A percentile compares a stretch with the other conserved stretches of the same genome.
Evolutionary conservation across 306 rosid genomes (phyloP).

Genomic region (Begonia loranthoides): DNA sequence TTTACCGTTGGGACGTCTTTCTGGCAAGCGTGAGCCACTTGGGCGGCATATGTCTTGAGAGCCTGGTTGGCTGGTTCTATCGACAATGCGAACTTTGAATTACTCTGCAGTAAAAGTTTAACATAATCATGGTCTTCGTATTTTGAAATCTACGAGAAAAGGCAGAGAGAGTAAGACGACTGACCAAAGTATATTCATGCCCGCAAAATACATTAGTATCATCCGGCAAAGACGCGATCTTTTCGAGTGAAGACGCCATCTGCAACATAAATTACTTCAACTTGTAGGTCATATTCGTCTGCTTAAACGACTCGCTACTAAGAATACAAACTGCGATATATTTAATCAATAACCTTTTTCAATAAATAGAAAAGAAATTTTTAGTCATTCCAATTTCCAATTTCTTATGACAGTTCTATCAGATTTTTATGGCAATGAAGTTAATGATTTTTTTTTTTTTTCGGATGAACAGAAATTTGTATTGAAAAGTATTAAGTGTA

Average conservation of each 20-base stretch:
- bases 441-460: too few relatives aligned
- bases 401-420: too few relatives aligned
- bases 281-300: not conserved
- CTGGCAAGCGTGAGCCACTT: constrained; percentile 49
- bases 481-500: too few relatives aligned
- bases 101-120: constrained; percentile 30
- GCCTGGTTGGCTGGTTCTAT: constrained; percentile 76
- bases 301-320: too few relatives aligned
- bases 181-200: constrained; percentile 79
- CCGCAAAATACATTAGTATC: constrained; percentile 72
- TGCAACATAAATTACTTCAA: constrained; percentile 22
- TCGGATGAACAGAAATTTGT: too few relatives aligned
- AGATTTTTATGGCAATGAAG: too few relatives aligned
- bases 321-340: too few relatives aligned
- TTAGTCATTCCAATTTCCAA: too few relatives aligned
- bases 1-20: constrained; percentile 88
- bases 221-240: constrained; percentile 69
- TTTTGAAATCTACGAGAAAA: not conserved
- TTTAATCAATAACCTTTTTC: too few relatives aligned
- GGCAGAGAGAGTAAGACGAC: constrained; percentile 11
- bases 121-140: constrained; percentile 10
- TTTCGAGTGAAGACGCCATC: constrained; percentile 74
- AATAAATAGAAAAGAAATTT: too few relatives aligned
- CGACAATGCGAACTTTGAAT: constrained; percentile 81
- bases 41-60: constrained; percentile 68